A percentile compares a stretch with the other conserved stretches of the same genome.
phyloP scores from a whole-genome alignment of 345 rosid species.

The Arabis alpina region DNA sequence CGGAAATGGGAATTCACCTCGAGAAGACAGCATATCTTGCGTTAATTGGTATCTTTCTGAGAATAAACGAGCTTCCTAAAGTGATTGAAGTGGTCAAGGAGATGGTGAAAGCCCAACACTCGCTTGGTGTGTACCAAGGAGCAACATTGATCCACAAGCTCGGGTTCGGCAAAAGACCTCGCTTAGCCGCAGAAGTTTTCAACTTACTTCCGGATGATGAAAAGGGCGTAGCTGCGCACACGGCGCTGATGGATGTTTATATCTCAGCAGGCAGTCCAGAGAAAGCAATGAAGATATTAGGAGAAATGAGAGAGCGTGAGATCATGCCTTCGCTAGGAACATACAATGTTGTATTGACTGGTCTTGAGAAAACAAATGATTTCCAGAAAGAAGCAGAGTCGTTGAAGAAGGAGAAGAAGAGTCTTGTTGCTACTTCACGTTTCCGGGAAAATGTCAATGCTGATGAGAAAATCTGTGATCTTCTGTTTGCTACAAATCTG shows the following conservation, averaged over 20 bases:
- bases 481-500: conserved; percentile 56
- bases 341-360: conserved; percentile 64
- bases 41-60: conserved; percentile 57
- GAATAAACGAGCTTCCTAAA: conserved; percentile 49
- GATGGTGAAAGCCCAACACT: conserved; percentile 62
- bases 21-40: conserved; percentile 64
- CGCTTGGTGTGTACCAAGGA: conserved; percentile 61
- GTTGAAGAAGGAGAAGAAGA: conserved; percentile 67
- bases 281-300: conserved; percentile 65
- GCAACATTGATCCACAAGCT: conserved; percentile 67
- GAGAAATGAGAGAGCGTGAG: conserved; percentile 59
- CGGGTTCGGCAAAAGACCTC: conserved; percentile 78
- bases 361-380: conserved; percentile 63
- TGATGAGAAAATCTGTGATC: conserved; percentile 73
- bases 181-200: conserved; percentile 64
- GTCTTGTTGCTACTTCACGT: conserved; percentile 44
- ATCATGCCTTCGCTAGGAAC: conserved; percentile 69
- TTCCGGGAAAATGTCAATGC: conserved; percentile 38
- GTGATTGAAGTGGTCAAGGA: conserved; percentile 55
- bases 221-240: conserved; percentile 67
- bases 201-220: conserved; percentile 61
- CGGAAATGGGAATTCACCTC: conserved; percentile 51
- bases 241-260: conserved; percentile 69
- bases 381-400: conserved; percentile 51
- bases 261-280: conserved; percentile 75